These are phyloP conservation scores for Kuraishia piskuri DNA, from an alignment of 805 yeast species.

Conservation along the genomic window DNA sequence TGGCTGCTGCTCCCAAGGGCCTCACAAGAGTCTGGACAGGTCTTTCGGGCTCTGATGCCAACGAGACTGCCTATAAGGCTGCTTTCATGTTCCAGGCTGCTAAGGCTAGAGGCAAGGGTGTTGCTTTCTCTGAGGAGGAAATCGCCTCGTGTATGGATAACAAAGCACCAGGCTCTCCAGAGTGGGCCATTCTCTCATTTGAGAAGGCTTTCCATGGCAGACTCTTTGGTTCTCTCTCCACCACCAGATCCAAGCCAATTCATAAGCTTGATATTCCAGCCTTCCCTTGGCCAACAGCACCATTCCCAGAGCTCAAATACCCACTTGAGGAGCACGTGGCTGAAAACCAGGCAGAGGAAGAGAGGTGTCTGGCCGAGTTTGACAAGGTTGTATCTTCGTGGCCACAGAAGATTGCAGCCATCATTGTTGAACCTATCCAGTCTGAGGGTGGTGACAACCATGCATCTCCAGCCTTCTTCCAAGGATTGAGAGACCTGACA, in stretches of 20 bases:
- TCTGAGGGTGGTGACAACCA: conserved; percentile 92
- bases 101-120: conserved; percentile 53
- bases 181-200: conserved; percentile 77
- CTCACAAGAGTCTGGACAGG: conserved; percentile 72
- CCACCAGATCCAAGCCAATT: conserved; percentile 90
- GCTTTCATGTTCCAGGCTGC: conserved; percentile 76
- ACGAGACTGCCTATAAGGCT: conserved; percentile 84
- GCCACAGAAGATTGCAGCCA: conserved; percentile 77
- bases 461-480: conserved; percentile 71
- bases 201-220: conserved; percentile 92
- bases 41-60: conserved; percentile 81
- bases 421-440: conserved; percentile 86
- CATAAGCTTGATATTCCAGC: conserved; percentile 92
- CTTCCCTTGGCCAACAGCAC: conserved; percentile 95
- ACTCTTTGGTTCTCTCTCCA: conserved; percentile 82
- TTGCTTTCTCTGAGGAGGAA: conserved; percentile 63
- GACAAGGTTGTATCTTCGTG: conserved; percentile 62
- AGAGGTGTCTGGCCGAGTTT: conserved; percentile 67
- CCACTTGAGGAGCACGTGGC: conserved; percentile 88
- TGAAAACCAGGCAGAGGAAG: conserved; percentile 75
- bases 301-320: conserved; percentile 68
- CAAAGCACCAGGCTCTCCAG: conserved; percentile 83
- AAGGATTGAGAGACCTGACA: conserved; percentile 72
- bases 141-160: conserved; percentile 68
- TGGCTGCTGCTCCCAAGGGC: conserved; percentile 73